phyloP scores from a whole-genome alignment of 805 yeast genomes.

The Saturnispora kantuleensis region DNA sequence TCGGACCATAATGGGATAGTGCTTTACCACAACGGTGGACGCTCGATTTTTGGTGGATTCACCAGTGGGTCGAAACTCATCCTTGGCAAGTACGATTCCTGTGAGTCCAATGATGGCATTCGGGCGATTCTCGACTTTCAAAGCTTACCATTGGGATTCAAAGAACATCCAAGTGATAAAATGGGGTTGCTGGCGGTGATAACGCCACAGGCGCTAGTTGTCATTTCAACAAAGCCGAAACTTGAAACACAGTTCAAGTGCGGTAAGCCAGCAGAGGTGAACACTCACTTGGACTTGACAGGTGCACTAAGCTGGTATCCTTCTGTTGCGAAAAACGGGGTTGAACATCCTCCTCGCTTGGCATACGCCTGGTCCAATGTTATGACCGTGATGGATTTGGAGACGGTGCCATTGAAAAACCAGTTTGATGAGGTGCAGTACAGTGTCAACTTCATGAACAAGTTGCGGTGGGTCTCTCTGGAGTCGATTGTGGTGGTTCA shows the following conservation, averaged over 20 bases:
- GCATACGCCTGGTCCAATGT: conserved; percentile 65
- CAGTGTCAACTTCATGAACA: conserved; percentile 28
- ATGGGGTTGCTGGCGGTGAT: conserved; percentile 53
- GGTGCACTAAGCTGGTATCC: conserved; percentile 63
- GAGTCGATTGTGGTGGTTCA: conserved; percentile 44
- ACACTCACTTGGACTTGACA: conserved; percentile 23
- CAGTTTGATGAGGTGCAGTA: conserved; percentile 18
- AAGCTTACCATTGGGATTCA: conserved; percentile 47
- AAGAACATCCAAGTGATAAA: conserved; percentile 41
- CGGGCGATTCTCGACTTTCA: conserved; percentile 31
- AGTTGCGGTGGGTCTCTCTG: conserved; percentile 34
- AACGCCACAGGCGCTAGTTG: conserved; percentile 38
- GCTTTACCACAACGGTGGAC: conserved; percentile 52
- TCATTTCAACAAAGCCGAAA: conserved; percentile 46
- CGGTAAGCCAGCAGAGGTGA: conserved; percentile 35
- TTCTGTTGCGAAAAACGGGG: conserved; percentile 24
- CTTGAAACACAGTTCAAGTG: conserved; percentile 44
- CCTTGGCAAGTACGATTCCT: conserved; percentile 36
- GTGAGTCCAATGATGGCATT: conserved; percentile 8
- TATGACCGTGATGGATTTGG: conserved; percentile 36
- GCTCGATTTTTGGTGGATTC: conserved; percentile 47
- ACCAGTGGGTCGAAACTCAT: conserved; percentile 39
- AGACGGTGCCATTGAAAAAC: conserved; percentile 24
- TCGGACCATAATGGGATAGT: conserved; percentile 50
- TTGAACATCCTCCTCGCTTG: conserved; percentile 31